phyloP scores from a whole-genome alignment of 2,329 filamentous ascomycete species.

The Trichoderma sp. region DNA sequence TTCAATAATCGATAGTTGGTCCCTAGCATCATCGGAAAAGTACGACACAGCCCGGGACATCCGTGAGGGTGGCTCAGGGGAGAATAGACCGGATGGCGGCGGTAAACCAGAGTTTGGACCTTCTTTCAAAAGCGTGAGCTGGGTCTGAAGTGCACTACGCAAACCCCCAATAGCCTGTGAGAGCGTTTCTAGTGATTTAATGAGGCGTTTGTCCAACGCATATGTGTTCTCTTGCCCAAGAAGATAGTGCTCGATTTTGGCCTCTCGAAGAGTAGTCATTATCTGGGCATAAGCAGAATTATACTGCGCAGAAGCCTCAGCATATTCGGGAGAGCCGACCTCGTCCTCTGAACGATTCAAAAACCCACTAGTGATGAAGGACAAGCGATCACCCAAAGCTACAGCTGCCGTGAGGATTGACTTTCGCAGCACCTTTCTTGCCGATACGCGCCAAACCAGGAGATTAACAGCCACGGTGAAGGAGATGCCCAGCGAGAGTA shows the following conservation, averaged over 20 bases:
- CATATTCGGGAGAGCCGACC: constrained; percentile 66
- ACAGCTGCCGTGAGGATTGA: constrained; percentile 73
- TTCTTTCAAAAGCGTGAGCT: constrained; percentile 81
- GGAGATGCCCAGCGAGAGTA: constrained; percentile 76
- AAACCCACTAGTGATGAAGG: constrained; percentile 79
- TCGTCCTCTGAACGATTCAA: constrained; percentile 80
- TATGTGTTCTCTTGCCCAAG: constrained; percentile 79
- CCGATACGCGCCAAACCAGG: constrained; percentile 75
- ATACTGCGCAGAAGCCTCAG: constrained; percentile 63
- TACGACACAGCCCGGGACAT: constrained; percentile 35
- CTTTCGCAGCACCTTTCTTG: constrained; percentile 69
- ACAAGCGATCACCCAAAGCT: constrained; percentile 77
- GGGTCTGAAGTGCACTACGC: constrained; percentile 83
- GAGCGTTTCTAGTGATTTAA: constrained; percentile 80
- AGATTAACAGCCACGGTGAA: constrained; percentile 75
- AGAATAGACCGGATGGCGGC: constrained; percentile 28
- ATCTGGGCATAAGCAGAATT: constrained; percentile 68
- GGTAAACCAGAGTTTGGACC: constrained; percentile 35
- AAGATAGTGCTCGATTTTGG: constrained; percentile 86
- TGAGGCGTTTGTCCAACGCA: constrained; percentile 73
- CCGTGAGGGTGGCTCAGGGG: constrained; percentile 28
- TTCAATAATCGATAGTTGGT: constrained; percentile 62
- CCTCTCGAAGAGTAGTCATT: constrained; percentile 76
- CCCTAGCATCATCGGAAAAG: constrained; percentile 42
- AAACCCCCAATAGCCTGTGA: constrained; percentile 89